Percentiles rank a stretch among this genome's conserved stretches.
Evolutionary conservation across 2,329 filamentous ascomycete species (phyloP).

Genomic region (Dryadomyces quercivorus): DNA sequence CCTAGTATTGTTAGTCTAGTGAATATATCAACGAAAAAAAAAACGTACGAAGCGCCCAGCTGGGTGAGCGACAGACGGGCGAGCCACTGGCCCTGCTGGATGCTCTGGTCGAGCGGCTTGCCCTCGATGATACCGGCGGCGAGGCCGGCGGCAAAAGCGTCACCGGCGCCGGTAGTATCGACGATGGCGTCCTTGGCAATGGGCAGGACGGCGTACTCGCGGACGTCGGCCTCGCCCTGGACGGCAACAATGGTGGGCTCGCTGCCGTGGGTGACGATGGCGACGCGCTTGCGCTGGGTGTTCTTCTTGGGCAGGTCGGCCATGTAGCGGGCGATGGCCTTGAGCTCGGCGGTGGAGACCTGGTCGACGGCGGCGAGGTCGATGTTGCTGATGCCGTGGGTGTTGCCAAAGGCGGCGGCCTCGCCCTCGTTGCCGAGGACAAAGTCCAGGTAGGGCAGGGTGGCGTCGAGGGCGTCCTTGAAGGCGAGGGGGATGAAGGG

Average conservation of each 20-base stretch:
- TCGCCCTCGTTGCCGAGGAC: slow-evolving; percentile 96
- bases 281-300: slow-evolving; percentile 66
- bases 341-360: slow-evolving; percentile 44
- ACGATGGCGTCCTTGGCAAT: slow-evolving; percentile 71
- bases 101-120: slow-evolving; percentile 61
- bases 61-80: slow-evolving; percentile 90
- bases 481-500: slow-evolving; percentile 97
- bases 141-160: slow-evolving; percentile 93
- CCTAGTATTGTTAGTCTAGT: slow-evolving; percentile 27
- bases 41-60: slow-evolving; percentile 83
- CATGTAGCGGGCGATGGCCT: slow-evolving; percentile 73
- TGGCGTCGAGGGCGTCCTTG: slow-evolving; percentile 84
- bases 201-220: slow-evolving; percentile 68
- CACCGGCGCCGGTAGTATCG: slow-evolving; percentile 94
- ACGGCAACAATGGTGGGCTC: slow-evolving; percentile 77
- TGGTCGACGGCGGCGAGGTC: slow-evolving; percentile 46
- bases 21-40: background rate
- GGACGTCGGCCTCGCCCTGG: slow-evolving; percentile 56
- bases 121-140: slow-evolving; percentile 79
- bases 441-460: slow-evolving; percentile 87
- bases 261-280: slow-evolving; percentile 91
- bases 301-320: slow-evolving; percentile 91
- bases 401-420: slow-evolving; percentile 75
- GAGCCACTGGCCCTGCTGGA: slow-evolving; percentile 96
- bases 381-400: slow-evolving; percentile 53